Conservation (phyloP, 768 basidiomycete genomes). For the Amanita phalloides region DNA sequence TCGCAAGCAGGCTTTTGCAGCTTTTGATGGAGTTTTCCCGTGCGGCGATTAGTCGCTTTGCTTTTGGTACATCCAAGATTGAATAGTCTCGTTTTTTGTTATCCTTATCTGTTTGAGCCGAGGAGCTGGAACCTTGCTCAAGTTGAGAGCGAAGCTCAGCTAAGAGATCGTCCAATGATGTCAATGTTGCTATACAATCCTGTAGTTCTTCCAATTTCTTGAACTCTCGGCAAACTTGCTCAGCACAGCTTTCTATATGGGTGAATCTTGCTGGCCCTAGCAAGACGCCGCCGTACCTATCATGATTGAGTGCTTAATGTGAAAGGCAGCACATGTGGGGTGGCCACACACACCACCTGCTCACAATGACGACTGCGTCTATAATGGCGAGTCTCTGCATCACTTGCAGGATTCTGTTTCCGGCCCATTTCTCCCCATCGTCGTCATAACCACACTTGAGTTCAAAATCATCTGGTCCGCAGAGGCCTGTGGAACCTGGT, state of each 20-base stretch:
- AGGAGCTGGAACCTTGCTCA: constrained; percentile 14
- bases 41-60: constrained; percentile 55
- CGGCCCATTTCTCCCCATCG: constrained; percentile 71
- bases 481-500: constrained; percentile 50
- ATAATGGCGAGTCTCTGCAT: constrained; percentile 64
- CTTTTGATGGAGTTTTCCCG: constrained; percentile 58
- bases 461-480: constrained; percentile 69
- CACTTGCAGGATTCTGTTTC: constrained; percentile 46
- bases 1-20: constrained; percentile 46
- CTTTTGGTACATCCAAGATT: constrained; percentile 48
- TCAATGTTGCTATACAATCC: constrained; percentile 45
- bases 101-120: constrained; percentile 3
- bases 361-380: constrained; percentile 73
- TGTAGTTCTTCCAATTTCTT: constrained; percentile 58
- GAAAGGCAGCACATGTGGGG: not conserved
- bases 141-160: constrained; percentile 43
- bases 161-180: constrained; percentile 51
- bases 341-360: constrained; percentile 48
- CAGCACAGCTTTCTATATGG: constrained; percentile 68
- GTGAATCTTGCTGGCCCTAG: constrained; percentile 67
- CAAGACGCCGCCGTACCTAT: constrained; percentile 74
- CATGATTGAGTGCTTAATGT: not conserved
- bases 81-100: constrained; percentile 38
- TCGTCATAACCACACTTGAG: constrained; percentile 54
- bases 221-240: constrained; percentile 65